These are phyloP conservation scores for Entomortierella lignicola DNA, from an alignment of 192 early-diverging fungal species.

Conservation along the genomic window DNA sequence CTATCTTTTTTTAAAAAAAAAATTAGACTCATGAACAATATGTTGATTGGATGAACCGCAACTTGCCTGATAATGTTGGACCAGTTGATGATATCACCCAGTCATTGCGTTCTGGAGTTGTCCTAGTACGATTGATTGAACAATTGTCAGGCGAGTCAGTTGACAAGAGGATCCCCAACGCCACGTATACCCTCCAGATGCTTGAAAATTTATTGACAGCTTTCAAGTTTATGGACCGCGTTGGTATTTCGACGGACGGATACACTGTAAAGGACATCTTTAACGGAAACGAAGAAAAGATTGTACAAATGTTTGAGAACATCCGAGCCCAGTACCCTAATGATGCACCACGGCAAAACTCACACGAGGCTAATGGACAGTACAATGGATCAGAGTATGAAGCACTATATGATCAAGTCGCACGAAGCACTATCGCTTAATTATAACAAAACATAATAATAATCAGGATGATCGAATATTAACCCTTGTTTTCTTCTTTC, in stretches of 20 bases:
- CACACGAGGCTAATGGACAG: background rate
- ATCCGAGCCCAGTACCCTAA: slow-evolving; percentile 32
- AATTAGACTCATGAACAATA: slow-evolving; percentile 57
- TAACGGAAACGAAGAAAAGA: slow-evolving; percentile 51
- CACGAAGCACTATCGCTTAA: slow-evolving; percentile 36
- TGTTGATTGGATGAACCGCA: slow-evolving; percentile 62
- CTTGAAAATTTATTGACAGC: slow-evolving; percentile 64
- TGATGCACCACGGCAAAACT: background rate
- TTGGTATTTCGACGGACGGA: slow-evolving; percentile 62
- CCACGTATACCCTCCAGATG: slow-evolving; percentile 62
- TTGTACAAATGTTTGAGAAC: slow-evolving; percentile 40
- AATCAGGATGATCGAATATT: background rate
- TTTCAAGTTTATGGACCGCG: slow-evolving; percentile 68
- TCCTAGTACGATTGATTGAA: slow-evolving; percentile 60
- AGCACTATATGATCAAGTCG: slow-evolving; percentile 41
- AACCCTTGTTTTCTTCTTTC: background rate
- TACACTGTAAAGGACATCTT: slow-evolving; percentile 67
- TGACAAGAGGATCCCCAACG: slow-evolving; percentile 55
- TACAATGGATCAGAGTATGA: slow-evolving; percentile 39
- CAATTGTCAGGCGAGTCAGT: slow-evolving; percentile 60
- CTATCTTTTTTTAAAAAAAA: no score
- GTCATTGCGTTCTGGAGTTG: slow-evolving; percentile 61
- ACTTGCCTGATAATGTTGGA: slow-evolving; percentile 43
- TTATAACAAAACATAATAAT: background rate
- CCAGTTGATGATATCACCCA: slow-evolving; percentile 56